These are phyloP conservation scores for Alternaria conjuncta DNA, from an alignment of 2,329 filamentous ascomycete species.

Conservation along the genomic window DNA sequence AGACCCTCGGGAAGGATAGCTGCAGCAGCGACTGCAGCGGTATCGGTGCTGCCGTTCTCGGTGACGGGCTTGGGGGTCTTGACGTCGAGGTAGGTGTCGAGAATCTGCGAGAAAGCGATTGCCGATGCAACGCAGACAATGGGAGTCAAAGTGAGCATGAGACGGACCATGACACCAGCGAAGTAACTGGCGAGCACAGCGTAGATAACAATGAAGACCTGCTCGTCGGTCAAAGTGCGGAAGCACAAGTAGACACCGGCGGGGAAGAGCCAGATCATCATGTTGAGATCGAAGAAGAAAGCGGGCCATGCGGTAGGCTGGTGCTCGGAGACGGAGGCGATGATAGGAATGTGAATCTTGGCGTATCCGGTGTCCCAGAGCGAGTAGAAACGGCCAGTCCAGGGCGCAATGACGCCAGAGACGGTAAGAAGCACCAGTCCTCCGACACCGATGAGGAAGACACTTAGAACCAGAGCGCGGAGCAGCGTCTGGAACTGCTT, in stretches of 20 bases:
- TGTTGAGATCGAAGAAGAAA: conserved; percentile 98
- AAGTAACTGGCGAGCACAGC: conserved; percentile 98
- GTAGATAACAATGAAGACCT: conserved; percentile 97
- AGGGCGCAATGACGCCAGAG: conserved; percentile 91
- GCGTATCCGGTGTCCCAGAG: conserved; percentile 98
- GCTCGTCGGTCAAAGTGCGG: conserved; percentile 90
- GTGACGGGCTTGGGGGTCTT: conserved; percentile 64
- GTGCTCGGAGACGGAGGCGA: conserved; percentile 99
- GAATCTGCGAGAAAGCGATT: conserved; percentile 82
- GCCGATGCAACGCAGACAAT: conserved; percentile 95
- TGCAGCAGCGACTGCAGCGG: conserved; percentile 57
- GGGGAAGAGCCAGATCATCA: conserved; percentile 99
- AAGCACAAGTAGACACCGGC: conserved; percentile 99
- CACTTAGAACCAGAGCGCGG: conserved; percentile 72
- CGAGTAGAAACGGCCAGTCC: conserved; percentile 98
- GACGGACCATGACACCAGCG: conserved; percentile 97
- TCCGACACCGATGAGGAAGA: conserved; percentile 75
- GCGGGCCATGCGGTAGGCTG: conserved; percentile 98
- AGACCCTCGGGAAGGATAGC: conserved; percentile 62
- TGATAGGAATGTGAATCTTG: conserved; percentile 99
- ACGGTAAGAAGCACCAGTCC: conserved; percentile 85
- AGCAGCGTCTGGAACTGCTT: conserved; percentile 95
- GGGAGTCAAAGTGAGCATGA: conserved; percentile 97
- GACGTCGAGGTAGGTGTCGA: conserved; percentile 81
- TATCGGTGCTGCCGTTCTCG: conserved; percentile 45